A percentile compares a stretch with the other conserved stretches of the same genome.
phyloP scores from a whole-genome alignment of 2,329 filamentous ascomycete species.

The Calycina marina region DNA sequence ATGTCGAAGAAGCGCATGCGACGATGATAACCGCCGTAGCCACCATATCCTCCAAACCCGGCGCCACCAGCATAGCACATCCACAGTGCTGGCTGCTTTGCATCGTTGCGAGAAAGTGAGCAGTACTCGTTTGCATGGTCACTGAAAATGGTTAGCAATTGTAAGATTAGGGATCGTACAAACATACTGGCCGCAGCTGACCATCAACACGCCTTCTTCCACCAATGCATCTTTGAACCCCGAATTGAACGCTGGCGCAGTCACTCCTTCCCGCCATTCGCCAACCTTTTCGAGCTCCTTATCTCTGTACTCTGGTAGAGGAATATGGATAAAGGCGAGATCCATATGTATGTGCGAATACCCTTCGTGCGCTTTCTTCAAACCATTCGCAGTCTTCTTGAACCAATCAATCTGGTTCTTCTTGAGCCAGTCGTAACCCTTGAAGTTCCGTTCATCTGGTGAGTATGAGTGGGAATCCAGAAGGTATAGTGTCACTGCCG shows the following conservation, averaged over 20 bases:
- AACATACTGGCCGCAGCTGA: conserved; percentile 84
- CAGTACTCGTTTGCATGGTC: conserved; percentile 98
- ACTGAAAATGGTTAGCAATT: conserved; percentile 27
- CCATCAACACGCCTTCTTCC: conserved; percentile 71
- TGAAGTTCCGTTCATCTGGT: conserved; percentile 72
- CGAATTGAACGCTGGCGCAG: conserved; percentile 78
- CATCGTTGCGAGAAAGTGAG: conserved; percentile 37
- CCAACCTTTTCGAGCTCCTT: conserved; percentile 47
- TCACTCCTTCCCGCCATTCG: conserved; percentile 67
- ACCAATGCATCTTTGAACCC: conserved; percentile 85
- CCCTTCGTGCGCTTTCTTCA: conserved; percentile 65
- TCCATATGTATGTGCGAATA: conserved; percentile 92
- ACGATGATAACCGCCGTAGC: conserved; percentile 74
- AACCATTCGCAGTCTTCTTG: conserved; percentile 54
- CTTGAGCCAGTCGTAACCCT: conserved; percentile 98
- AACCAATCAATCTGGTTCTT: conserved; percentile 93
- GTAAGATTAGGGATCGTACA: conserved; percentile 23
- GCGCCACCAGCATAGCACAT: conserved; percentile 94
- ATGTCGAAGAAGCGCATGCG: conserved; percentile 82
- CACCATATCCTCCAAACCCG: conserved; percentile 90
- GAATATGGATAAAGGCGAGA: conserved; percentile 94
- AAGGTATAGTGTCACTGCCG: conserved; percentile 85
- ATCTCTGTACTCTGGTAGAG: conserved; percentile 73
- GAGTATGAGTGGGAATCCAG: conserved; percentile 88
- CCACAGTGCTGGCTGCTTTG: conserved; percentile 58